phyloP scores from a whole-genome alignment of 768 basidiomycete genomes.

The Phlebiopsis flavidoalba region DNA sequence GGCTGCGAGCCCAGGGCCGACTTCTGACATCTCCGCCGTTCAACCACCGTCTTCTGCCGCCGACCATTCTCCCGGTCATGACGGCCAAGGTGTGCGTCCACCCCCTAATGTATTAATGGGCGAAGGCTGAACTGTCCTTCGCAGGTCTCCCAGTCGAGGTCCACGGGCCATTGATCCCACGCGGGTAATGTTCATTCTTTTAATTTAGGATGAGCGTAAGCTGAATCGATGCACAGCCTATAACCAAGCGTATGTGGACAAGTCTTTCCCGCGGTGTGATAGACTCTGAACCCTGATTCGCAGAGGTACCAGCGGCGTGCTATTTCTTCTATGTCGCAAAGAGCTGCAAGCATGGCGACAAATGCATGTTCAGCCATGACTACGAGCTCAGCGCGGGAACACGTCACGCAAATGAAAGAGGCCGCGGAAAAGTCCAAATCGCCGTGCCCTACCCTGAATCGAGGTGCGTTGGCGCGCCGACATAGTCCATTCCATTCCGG shows the following conservation, averaged over 20 bases:
- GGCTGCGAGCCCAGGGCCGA: not conserved
- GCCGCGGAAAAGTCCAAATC: slow-evolving; percentile 49
- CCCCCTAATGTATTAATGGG: not conserved
- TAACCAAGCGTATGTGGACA: slow-evolving; percentile 53
- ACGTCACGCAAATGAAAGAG: slow-evolving; percentile 46
- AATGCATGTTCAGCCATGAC: slow-evolving; percentile 60
- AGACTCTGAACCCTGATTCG: not conserved
- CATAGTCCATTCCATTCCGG: not conserved
- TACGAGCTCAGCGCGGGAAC: slow-evolving; percentile 50
- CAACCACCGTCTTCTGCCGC: slow-evolving; percentile 1
- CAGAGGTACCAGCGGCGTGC: slow-evolving; percentile 64
- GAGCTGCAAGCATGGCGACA: slow-evolving; percentile 48
- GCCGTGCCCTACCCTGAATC: slow-evolving; percentile 56
- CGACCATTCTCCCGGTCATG: not conserved
- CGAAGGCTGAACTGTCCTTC: not conserved
- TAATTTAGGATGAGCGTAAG: slow-evolving; percentile 11
- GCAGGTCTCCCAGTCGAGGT: not conserved
- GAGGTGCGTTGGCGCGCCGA: slow-evolving; percentile 33
- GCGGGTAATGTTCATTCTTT: slow-evolving; percentile 13
- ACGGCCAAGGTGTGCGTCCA: not conserved
- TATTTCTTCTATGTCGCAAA: slow-evolving; percentile 59
- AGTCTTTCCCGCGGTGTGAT: not conserved
- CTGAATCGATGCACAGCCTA: slow-evolving; percentile 31
- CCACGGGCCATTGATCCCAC: slow-evolving; percentile 42
- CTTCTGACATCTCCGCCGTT: slow-evolving; percentile 5